Base-by-base conservation (phyloP, 176 grass and related monocot species). In the Carex cristatella region DNA sequence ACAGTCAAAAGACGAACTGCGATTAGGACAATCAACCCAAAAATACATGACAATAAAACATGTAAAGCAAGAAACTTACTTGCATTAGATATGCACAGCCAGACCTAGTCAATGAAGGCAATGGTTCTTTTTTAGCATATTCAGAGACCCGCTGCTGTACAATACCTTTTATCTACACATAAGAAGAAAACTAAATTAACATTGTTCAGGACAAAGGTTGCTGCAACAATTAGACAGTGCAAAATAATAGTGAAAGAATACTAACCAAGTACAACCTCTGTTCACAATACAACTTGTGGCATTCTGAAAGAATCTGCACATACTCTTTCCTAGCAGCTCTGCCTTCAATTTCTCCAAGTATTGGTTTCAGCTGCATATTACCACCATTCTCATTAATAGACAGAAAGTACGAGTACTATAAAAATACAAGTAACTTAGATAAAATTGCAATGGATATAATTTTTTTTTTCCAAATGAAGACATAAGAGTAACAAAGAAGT, bases 71-170 rank as follows among this genome's bases (percentile, higher is more conserved):
- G 53, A 56, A 35, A 85, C 72, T 86, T 90, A 95, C 96, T 90
- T 98, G 86, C 91, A 98, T 94, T 80, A 98, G 76, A 89, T 98
- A 95, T 81, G 91, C 93, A 88, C 96, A 98, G 19, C 96, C 93
- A 88, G 96, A 98, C 84, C 93, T 93, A 81, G 91, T 95, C 84
- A 98, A 92, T 85, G 96, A 98, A 90, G 96, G 91, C 57, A 98
- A 92, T 23, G 88, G 81, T 84, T 98, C 93, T 86, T 86, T 95
- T 86, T 84, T 95, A 33, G 96, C 88, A 85, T 92, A 94, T 51
- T 98, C 96, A 42, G 91, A 91, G 27, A 98, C 93, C 14, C 88
- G 83, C 84, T 98, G 96, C 71, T 98, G 96, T 76, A 98, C 91
- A 85, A 91, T 95, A 78, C 93, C 89, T 94, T 91, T 92, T 81